These are phyloP conservation scores for Beta lomatogona DNA, from an alignment of 179 eudicot genomes.

Conservation along the genomic window DNA sequence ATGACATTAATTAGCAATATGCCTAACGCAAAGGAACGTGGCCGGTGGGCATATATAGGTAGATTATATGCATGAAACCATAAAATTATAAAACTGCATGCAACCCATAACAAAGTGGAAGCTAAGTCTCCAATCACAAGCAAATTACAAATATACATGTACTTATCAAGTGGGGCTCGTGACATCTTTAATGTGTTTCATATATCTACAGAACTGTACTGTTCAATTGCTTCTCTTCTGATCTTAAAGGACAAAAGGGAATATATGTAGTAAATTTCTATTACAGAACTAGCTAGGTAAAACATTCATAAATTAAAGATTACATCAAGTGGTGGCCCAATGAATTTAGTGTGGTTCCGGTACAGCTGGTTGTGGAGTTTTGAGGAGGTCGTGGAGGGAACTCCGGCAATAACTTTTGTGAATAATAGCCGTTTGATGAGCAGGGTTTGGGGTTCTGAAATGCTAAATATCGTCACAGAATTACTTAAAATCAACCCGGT, in stretches of 20 bases:
- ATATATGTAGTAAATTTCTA: neutral
- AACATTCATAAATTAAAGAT: no score
- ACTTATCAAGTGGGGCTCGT: conserved; percentile 38
- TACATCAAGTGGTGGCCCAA: neutral
- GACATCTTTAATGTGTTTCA: conserved; percentile 29
- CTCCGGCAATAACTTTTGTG: no score
- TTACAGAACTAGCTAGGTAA: neutral
- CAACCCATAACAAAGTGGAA: neutral
- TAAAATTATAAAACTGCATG: neutral
- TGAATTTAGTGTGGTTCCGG: neutral
- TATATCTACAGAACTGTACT: neutral
- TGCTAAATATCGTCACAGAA: no score
- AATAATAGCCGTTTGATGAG: no score
- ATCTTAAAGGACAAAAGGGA: conserved; percentile 1
- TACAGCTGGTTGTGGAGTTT: neutral
- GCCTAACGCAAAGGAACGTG: neutral
- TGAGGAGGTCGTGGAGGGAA: neutral
- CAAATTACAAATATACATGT: neutral
- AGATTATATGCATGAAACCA: neutral
- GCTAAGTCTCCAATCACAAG: conserved; percentile 9
- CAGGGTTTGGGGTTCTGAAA: no score
- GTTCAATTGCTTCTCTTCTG: conserved; percentile 7
- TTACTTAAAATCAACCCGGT: no score
- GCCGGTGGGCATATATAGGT: neutral
- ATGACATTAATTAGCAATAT: no score